A percentile compares a stretch with the other conserved stretches of the same genome.
These are phyloP conservation scores for Arctium lappa DNA, from an alignment of 129 eudicot genomes.

Conservation along the genomic window DNA sequence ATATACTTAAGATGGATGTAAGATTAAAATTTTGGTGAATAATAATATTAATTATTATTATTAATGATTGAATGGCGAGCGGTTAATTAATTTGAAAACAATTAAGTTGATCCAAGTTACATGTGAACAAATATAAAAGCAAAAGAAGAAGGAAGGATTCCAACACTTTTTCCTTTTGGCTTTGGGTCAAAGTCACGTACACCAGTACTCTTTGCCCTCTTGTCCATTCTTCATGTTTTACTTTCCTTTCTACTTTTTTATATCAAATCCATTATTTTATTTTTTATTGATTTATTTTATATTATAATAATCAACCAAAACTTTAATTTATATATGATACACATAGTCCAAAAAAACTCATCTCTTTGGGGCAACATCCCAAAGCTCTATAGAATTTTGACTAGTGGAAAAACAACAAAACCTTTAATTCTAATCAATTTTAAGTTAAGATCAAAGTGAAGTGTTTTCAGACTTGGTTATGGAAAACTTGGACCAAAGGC, in stretches of 20 bases:
- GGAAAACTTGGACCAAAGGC: too few species aligned
- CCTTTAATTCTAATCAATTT: too few species aligned
- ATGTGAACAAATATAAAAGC: neutral
- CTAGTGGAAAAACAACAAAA: too few species aligned
- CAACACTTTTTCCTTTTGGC: neutral
- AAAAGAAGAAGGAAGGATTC: neutral
- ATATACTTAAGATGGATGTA: too few species aligned
- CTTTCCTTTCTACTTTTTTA: neutral
- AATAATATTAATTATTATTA: neutral
- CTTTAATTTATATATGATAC: neutral
- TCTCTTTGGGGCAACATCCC: too few species aligned
- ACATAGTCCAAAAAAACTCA: neutral
- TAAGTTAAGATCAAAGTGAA: too few species aligned
- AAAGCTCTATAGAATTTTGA: too few species aligned
- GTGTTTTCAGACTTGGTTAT: too few species aligned
- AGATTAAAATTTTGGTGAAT: too few species aligned
- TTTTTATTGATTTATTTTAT: too few species aligned
- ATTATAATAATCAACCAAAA: neutral
- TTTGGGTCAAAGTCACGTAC: neutral
- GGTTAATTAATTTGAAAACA: neutral
- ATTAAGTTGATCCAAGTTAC: neutral
- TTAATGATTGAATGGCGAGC: neutral
- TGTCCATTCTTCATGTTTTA: neutral
- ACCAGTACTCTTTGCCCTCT: neutral
- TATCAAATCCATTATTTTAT: neutral